Base-by-base conservation (phyloP, 305 asterid species). In the Fraxinus platypoda region DNA sequence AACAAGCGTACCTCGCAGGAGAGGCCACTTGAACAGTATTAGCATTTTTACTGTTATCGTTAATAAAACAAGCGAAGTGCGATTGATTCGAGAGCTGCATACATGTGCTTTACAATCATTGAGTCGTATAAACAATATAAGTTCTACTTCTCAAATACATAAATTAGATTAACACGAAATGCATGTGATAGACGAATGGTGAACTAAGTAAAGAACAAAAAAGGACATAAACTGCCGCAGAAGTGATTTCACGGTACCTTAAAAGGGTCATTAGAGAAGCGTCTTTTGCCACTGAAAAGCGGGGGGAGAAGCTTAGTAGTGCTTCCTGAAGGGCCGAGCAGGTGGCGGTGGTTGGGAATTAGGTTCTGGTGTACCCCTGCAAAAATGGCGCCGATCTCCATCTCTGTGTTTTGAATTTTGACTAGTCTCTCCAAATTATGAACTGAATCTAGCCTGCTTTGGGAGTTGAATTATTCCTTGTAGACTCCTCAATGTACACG, bases 351-450 rank as follows among this genome's bases (percentile, higher is more conserved):
- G 81, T 86, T 84, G 75, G 85, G 86, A 9, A 28, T 68, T 28
- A 68, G 38, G 41, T 78, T 87, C 17, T 89, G 81, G 76, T 82
- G 87, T 54, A 88, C 83, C 54, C 93, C 93, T 19, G 92, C 86
- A 77, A 88, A 88, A 43, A 87, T 89, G 54, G 88, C 91, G 89
- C 94, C 88, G 88, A 87, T 84, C 82, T 88, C 94, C 97, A 92
- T 91, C 38, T 75, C 62, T 52, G 52, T 6, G 21, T 68, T 68
- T 26, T 34, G 74, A 26, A 12, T 17, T 46, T 68, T 68, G 74
- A 68, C 74, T 8, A 13, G 71, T 8, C 37, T 26, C 37, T 13
- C 35, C 21, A 68, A 68, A 68, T 13, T 68, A 68, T 26, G 38
- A 28, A 68, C 74, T 68, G 21, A 9, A 41, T 38, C 11, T 37